A percentile compares a stretch with the other conserved stretches of the same genome.
phyloP scores from a whole-genome alignment of 306 rosid genomes.

The Vachellia pachyceras region DNA sequence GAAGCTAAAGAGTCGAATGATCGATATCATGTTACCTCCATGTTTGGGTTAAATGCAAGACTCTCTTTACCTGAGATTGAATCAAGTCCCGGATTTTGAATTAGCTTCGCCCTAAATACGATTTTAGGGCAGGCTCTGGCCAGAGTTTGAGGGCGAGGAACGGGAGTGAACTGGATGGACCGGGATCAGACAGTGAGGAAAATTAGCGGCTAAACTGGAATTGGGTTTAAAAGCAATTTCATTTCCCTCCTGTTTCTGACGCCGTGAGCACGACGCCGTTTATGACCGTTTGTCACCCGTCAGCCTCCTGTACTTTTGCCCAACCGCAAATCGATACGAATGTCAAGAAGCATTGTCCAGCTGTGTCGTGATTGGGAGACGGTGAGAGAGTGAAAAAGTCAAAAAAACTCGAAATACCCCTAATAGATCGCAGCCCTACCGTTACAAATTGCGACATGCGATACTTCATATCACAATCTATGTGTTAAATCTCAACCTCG shows the following conservation, averaged over 20 bases:
- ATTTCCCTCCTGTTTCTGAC: conserved; percentile 61
- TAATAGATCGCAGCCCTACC: no score
- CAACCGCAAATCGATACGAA: no score
- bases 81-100: background rate
- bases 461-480: no score
- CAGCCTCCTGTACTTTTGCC: no score
- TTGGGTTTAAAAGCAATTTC: conserved; percentile 38
- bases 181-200: background rate
- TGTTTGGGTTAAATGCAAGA: background rate
- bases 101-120: background rate
- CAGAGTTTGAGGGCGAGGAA: background rate
- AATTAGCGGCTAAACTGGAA: background rate
- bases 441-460: no score
- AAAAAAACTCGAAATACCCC: no score
- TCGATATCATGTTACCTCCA: background rate
- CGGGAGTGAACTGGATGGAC: background rate
- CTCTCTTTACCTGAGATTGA: background rate
- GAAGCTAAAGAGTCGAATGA: background rate
- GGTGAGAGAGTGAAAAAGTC: no score
- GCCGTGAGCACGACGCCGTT: conserved; percentile 34
- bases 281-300: conserved; percentile 12
- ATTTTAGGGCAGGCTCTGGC: background rate
- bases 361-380: no score
- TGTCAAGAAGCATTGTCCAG: no score
- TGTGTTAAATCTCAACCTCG: no score